Evolutionary conservation across 345 rosid species (phyloP).

Genomic region (Kandelia obovata): DNA sequence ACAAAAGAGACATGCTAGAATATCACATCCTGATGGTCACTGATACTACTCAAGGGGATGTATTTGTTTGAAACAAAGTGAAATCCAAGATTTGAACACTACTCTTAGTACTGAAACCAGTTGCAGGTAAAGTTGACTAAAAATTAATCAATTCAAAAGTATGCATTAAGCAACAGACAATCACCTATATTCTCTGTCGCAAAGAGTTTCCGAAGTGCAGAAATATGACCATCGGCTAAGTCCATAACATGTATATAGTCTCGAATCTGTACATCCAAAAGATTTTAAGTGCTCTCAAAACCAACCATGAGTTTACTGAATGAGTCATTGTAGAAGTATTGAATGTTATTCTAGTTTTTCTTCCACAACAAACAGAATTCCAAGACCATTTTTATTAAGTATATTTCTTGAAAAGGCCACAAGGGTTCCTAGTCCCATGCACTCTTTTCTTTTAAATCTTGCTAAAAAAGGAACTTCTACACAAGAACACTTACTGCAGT

Average conservation of each 20-base stretch:
- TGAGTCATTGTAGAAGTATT: neutral
- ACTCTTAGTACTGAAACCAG: neutral
- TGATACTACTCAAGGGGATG: neutral
- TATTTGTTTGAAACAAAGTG: neutral
- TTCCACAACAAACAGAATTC: neutral
- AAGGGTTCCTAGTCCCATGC: neutral
- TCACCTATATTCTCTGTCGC: conserved; percentile 59
- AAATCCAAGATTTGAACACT: neutral
- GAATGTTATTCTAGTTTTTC: neutral
- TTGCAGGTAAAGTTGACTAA: neutral
- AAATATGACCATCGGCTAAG: conserved; percentile 91
- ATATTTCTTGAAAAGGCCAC: neutral
- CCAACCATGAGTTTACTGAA: neutral
- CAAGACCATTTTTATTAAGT: neutral
- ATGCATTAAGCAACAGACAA: neutral
- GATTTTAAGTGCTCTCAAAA: neutral
- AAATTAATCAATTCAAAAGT: conserved; percentile 3
- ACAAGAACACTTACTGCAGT: conserved; percentile 58
- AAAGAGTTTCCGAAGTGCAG: conserved; percentile 72
- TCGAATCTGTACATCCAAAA: conserved; percentile 50
- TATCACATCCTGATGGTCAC: neutral
- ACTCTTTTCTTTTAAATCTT: neutral
- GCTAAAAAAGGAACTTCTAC: neutral
- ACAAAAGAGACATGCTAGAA: neutral
- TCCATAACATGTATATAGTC: conserved; percentile 97